Evolutionary conservation across 1,139 yeast genomes (phyloP), one percentile per base, ranked within the genome.

Genomic region (Debaryomyces fabryi): DNA sequence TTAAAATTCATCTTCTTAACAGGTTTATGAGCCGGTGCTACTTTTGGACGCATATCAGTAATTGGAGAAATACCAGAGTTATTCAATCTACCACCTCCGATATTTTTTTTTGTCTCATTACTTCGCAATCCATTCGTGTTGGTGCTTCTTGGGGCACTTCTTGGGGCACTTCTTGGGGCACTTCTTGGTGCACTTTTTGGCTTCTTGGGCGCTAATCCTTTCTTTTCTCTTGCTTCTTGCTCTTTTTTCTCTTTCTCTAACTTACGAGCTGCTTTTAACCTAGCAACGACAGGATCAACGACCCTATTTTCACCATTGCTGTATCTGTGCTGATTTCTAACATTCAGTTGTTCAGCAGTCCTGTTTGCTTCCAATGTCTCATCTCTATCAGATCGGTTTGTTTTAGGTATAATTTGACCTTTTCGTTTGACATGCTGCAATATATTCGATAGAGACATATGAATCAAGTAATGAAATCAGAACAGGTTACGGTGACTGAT

Each of bases 241-340:
- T 73, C 78, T 50, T 75, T 78, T 53, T 75, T 72, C 45, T 78
- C 78, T 40, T 63, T 69, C 57, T 86, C 90, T 37, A 74, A 64
- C 52, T 83, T 72, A 59, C 92, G 70, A 4, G 83, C 81, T 53
- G 85, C 91, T 56, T 86, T 86, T 36, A 86, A 69, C 49, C 84
- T 68, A 35, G 81, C 82, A 18, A 81, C 85, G 5, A 81, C 83
- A 0, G 85, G 84, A 58, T 81, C 85, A 4, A 74, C 62, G 29
- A 30, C 50, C 46, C 47, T 54, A 50, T 15, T 56, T 42, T 51
- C 59, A 16, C 52, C 52, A 20, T 24, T 39, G 13, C 20, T 39
- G 42, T 25, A 30, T 18, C 38, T 29, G 34, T 32, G 24, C 15
- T 27, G 36, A n/a, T 25, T 10, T 6, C 13, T 33, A 23, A 13